Evolutionary conservation across 192 early-diverging fungal genomes (phyloP), one percentile per base, ranked within the genome.

Genomic region (Backusella tarrabulga): DNA sequence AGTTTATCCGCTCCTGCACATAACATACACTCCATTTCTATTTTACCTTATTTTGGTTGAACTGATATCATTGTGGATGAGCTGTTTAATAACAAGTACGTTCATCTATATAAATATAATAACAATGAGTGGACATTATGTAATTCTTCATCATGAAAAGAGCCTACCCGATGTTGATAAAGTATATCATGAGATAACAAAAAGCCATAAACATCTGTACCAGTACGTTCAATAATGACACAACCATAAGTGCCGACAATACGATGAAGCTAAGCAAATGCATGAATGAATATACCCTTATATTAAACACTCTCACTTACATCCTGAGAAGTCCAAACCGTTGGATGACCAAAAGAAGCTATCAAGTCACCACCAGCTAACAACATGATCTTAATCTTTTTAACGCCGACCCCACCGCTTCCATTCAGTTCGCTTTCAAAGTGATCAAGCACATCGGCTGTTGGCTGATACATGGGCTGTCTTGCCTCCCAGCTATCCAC

Each of bases 361-460:
- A 99, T 98, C 34, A 99, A 84, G 79, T 99, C 98, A 40, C 97
- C 96, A 67, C 98, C 98, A 34, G 98, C 96, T 66, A 99, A 86
- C 32, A 99, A 86, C 90, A 98, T 92, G 54, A 98, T 93, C 71
- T 91, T 90, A 72, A 98, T 93, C 29, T 85, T 81, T 44, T 79
- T 76, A 70, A 77, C 73, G 8, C 88, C 90, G 90, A 79, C 93
- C 32, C 93, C 91, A 41, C 88, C 81, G 5, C 82, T 83, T 1
- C 80, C 87, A 79, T 99, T 99, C 74, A 99, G 80, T 82, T 96
- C 89, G 1, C 93, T 82, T 77, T 98, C 90, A 85, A 99, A 97
- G 81, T 99, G 98, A 86, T 98, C 96, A 26, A 99, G 79, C 3
- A 98, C 98, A 76, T 92, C 84, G 1, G 94, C 95, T 0, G 98